phyloP scores from a whole-genome alignment of 441 rosid species.

The Pelargonium myrrhifolium region DNA sequence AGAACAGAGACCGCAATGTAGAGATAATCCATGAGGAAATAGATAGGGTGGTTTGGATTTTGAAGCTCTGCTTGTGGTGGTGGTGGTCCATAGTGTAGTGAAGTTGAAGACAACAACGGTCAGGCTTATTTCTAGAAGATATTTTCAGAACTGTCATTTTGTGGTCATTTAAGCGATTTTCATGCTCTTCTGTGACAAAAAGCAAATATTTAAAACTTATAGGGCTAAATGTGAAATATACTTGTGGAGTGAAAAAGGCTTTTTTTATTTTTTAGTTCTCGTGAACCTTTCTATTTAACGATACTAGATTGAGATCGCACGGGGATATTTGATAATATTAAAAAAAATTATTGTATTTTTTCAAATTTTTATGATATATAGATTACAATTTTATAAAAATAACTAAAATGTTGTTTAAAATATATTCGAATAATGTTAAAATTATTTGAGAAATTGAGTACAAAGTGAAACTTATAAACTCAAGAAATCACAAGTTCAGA shows the following conservation, averaged over 20 bases:
- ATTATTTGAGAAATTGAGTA: too few species aligned
- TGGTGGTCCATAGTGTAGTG: slow-evolving; percentile 1
- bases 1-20: not conserved
- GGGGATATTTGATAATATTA: too few species aligned
- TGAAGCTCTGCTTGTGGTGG: not conserved
- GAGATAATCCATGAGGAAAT: slow-evolving; percentile 4
- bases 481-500: slow-evolving; percentile 41
- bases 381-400: too few species aligned
- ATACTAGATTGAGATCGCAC: too few species aligned
- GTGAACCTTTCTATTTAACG: too few species aligned
- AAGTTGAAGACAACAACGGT: not conserved
- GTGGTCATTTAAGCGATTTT: not conserved
- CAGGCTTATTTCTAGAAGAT: not conserved
- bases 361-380: too few species aligned
- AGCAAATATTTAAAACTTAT: not conserved
- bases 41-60: not conserved
- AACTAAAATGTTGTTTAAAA: too few species aligned
- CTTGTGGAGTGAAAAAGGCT: too few species aligned
- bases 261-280: too few species aligned
- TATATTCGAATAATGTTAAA: too few species aligned
- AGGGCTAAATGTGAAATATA: too few species aligned
- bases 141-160: not conserved
- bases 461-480: not conserved
- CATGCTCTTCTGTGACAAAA: not conserved
- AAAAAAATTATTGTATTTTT: too few species aligned